Percentiles rank a stretch among this genome's conserved stretches.
These are phyloP conservation scores for Exophiala lecanii-corni DNA, from an alignment of 2,329 filamentous ascomycete genomes.

Conservation along the genomic window DNA sequence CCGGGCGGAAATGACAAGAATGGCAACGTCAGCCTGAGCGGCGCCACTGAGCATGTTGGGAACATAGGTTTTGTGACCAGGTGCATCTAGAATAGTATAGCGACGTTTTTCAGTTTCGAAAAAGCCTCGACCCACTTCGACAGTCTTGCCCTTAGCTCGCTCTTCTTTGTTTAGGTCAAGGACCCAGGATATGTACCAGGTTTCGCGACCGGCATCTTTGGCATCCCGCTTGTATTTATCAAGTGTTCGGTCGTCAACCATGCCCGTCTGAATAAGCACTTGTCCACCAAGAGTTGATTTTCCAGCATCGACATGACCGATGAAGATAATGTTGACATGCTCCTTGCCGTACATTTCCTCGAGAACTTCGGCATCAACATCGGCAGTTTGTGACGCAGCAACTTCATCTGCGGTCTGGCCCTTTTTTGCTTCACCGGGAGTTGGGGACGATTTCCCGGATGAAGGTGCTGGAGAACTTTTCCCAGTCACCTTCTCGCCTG, in stretches of 20 bases:
- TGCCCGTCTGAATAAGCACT: slow-evolving; percentile 88
- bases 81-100: slow-evolving; percentile 95
- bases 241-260: slow-evolving; percentile 98
- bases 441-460: slow-evolving; percentile 78
- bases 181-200: slow-evolving; percentile 98
- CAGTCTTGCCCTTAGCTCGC: slow-evolving; percentile 92
- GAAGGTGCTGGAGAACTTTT: slow-evolving; percentile 76
- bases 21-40: slow-evolving; percentile 87
- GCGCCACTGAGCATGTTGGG: slow-evolving; percentile 97
- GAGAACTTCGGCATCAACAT: slow-evolving; percentile 77
- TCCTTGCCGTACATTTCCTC: slow-evolving; percentile 92
- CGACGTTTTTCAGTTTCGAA: slow-evolving; percentile 95
- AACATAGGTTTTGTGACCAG: slow-evolving; percentile 96
- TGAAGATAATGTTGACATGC: slow-evolving; percentile 92
- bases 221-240: slow-evolving; percentile 98
- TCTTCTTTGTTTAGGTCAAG: slow-evolving; percentile 97
- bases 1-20: slow-evolving; percentile 90
- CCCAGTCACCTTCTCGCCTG: slow-evolving; percentile 66
- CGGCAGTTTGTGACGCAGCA: slow-evolving; percentile 72
- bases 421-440: slow-evolving; percentile 55
- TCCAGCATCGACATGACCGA: slow-evolving; percentile 96
- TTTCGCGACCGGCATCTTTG: slow-evolving; percentile 92
- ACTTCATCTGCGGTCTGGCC: slow-evolving; percentile 75
- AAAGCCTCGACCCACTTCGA: slow-evolving; percentile 91
- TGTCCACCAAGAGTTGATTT: slow-evolving; percentile 95